Percentiles rank a stretch among this genome's conserved stretches.
Evolutionary conservation across 2,329 filamentous ascomycete species (phyloP).

Genomic region (Coleophoma cylindrospora): DNA sequence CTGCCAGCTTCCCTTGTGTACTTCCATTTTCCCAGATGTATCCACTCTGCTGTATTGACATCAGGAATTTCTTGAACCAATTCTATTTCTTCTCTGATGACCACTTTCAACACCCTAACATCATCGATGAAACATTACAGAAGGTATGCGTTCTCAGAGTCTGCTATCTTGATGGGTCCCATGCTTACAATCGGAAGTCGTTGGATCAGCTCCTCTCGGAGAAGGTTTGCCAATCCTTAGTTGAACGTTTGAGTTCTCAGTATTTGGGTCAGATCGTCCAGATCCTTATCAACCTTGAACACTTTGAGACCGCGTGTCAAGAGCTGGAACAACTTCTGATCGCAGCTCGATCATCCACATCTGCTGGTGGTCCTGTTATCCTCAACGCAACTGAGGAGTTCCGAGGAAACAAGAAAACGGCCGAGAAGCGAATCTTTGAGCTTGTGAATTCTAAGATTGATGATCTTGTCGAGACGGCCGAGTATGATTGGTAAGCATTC

Average conservation of each 20-base stretch:
- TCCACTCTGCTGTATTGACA: conserved; percentile 95
- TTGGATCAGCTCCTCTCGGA: conserved; percentile 91
- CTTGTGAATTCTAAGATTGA: conserved; percentile 98
- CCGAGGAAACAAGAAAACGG: conserved; percentile 85
- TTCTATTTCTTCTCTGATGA: conserved; percentile 98
- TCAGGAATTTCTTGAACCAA: conserved; percentile 94
- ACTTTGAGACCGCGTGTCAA: conserved; percentile 89
- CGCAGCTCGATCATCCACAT: conserved; percentile 75
- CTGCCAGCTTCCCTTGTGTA: conserved; percentile 78
- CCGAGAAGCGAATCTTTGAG: conserved; percentile 97
- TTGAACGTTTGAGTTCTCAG: conserved; percentile 84
- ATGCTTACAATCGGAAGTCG: conserved; percentile 45
- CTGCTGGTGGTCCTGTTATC: conserved; percentile 73
- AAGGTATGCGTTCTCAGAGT: conserved; percentile 43
- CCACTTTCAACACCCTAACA: conserved; percentile 83
- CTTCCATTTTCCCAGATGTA: conserved; percentile 99
- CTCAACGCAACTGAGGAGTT: conserved; percentile 84
- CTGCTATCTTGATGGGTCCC: background rate
- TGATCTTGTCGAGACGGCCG: conserved; percentile 91
- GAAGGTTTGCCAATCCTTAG: conserved; percentile 85
- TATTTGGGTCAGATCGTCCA: conserved; percentile 98
- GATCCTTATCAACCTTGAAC: conserved; percentile 94
- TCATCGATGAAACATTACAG: conserved; percentile 87
- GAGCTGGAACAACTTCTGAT: conserved; percentile 86
- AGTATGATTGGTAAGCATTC: conserved; percentile 77